Conservation (phyloP, 2,329 filamentous ascomycete species). For the Cladobotryum mycophilum region DNA sequence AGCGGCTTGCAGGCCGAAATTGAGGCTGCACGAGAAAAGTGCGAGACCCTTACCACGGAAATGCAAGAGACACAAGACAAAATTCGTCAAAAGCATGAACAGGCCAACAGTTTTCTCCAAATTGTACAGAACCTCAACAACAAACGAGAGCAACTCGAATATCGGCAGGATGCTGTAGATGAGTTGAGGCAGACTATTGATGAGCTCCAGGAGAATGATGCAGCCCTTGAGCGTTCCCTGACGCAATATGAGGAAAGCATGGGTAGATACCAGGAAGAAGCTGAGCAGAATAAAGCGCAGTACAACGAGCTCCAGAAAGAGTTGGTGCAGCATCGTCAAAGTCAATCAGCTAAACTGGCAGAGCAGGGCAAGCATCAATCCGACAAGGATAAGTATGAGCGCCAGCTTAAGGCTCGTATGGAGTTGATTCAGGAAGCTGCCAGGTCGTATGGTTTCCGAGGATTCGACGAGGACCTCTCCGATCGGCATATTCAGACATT, state of each 20-base stretch:
- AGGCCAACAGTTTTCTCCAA: constrained; percentile 66
- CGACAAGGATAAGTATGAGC: constrained; percentile 80
- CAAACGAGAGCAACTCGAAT: constrained; percentile 68
- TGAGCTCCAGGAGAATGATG: constrained; percentile 72
- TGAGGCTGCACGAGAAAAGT: constrained; percentile 52
- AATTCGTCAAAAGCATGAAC: constrained; percentile 61
- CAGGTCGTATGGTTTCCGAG: constrained; percentile 69
- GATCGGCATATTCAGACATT: constrained; percentile 71
- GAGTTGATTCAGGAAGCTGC: constrained; percentile 74
- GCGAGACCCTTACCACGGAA: constrained; percentile 50
- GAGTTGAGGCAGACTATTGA: constrained; percentile 67
- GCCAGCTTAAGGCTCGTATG: constrained; percentile 65
- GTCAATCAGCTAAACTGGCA: constrained; percentile 47
- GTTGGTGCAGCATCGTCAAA: constrained; percentile 37
- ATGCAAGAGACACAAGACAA: constrained; percentile 54
- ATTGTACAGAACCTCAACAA: constrained; percentile 70
- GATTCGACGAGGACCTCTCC: constrained; percentile 73
- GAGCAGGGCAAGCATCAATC: constrained; percentile 76
- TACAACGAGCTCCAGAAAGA: constrained; percentile 59
- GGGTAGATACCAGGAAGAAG: constrained; percentile 55
- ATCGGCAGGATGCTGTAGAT: constrained; percentile 62
- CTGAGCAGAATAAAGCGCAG: constrained; percentile 54
- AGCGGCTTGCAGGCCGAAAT: constrained; percentile 61
- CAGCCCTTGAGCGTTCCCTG: constrained; percentile 63
- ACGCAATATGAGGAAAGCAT: constrained; percentile 74